These are phyloP conservation scores for Fraxinus anomala DNA, from an alignment of 257 asterid species.

Conservation along the genomic window DNA sequence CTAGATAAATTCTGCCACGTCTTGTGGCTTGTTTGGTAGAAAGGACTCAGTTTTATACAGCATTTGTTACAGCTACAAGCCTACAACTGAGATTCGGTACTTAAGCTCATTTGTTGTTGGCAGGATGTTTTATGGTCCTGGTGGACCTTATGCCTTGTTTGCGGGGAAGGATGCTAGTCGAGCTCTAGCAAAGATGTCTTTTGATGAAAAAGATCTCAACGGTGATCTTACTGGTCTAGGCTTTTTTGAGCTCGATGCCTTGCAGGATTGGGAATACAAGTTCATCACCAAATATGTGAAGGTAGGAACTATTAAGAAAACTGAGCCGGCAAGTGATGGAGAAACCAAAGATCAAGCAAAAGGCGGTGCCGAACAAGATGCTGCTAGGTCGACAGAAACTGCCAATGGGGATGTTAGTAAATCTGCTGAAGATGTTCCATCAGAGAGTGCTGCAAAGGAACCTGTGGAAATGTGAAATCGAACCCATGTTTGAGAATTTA, in stretches of 20 bases:
- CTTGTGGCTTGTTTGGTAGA: no score
- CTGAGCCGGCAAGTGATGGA: constrained; percentile 51
- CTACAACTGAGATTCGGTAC: background rate
- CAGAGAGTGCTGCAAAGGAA: background rate
- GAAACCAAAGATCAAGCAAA: constrained; percentile 39
- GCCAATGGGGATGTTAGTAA: constrained; percentile 9
- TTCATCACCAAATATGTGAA: constrained; percentile 97
- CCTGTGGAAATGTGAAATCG: background rate
- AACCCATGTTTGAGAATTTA: background rate
- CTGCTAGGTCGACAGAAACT: constrained; percentile 36
- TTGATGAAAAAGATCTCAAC: constrained; percentile 73
- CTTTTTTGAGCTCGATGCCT: constrained; percentile 84
- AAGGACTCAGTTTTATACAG: no score
- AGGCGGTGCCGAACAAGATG: constrained; percentile 38
- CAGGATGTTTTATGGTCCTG: constrained; percentile 86
- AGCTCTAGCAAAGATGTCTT: constrained; percentile 94
- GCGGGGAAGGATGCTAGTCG: constrained; percentile 94
- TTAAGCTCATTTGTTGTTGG: background rate
- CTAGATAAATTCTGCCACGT: no score
- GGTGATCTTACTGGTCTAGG: constrained; percentile 82
- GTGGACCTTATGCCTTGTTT: constrained; percentile 89
- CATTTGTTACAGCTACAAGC: background rate
- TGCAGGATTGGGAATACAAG: constrained; percentile 96
- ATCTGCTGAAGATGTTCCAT: constrained; percentile 25
- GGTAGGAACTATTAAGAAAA: constrained; percentile 75